Evolutionary conservation across 352 stramenopile species (phyloP), one percentile per base, ranked within the genome.

Genomic region (Phytophthora kernoviae): DNA sequence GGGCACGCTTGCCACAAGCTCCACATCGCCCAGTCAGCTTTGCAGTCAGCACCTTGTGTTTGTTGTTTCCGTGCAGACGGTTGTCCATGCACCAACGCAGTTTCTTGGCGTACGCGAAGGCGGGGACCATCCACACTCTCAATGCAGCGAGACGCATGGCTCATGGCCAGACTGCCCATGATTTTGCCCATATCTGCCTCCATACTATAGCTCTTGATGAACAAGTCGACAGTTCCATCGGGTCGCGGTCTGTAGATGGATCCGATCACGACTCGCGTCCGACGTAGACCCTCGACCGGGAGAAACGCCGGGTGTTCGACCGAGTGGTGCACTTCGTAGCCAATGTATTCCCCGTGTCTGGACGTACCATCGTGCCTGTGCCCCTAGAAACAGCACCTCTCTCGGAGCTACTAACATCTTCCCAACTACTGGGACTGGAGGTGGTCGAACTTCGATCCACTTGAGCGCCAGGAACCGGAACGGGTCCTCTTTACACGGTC

Each of bases 291-390:
- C 24, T 90, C 67, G 8, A 76, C 75, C 4, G 56, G 49, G 5
- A 54, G 61, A 37, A 75, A 74, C 2, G 58, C 55, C 2, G 67
- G 67, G 48, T 75, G 61, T 27, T 78, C 70, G 42, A 91, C 73
- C 26, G 79, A 88, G 58, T 90, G 79, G 24, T 81, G 75, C 49
- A 85, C 70, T 36, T 85, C 70, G 45, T 80, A 85, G 54, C 76
- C 76, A 40, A 85, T 72, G 27, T 62, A 62, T 21, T 85, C 73
- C 75, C 75, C 24, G 62, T 73, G 14, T 68, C 65, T 0, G 41
- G 56, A n/a, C 58, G 60, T 22, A 41, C 41, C 37, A 81, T 54
- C 1, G 74, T 77, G 15, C 75, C 70, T 2, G 68, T 79, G 15
- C 73, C 73, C 10, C 62, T 14, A 81, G 33, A 34, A 76, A 82